phyloP scores from a whole-genome alignment of 306 rosid genomes.

The Datisca glomerata region DNA sequence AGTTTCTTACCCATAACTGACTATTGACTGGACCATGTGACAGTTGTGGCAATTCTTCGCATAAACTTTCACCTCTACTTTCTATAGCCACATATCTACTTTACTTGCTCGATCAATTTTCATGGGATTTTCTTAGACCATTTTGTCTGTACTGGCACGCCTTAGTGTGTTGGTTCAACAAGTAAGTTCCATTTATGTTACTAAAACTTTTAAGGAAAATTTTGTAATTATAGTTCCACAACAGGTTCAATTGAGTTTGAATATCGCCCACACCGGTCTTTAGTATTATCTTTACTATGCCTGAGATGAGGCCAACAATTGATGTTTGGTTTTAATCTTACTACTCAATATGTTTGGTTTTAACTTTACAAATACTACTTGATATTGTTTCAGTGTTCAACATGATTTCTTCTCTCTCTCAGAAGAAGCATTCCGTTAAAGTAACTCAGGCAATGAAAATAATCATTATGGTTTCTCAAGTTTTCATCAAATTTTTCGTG shows the following conservation, averaged over 20 bases:
- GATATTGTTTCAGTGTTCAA: slow-evolving; percentile 64
- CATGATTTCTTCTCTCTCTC: too few relatives aligned
- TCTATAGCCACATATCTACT: slow-evolving; percentile 50
- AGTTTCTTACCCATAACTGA: too few relatives aligned
- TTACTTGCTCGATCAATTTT: slow-evolving; percentile 72
- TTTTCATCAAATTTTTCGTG: too few relatives aligned
- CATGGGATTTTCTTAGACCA: slow-evolving; percentile 50
- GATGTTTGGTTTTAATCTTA: slow-evolving; percentile 6
- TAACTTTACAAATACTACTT: slow-evolving; percentile 64
- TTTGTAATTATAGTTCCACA: too few relatives aligned
- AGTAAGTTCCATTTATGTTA: slow-evolving; percentile 25
- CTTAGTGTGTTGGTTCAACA: slow-evolving; percentile 77
- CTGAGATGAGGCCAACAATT: neutral
- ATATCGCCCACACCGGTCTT: neutral
- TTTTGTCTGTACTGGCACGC: slow-evolving; percentile 69
- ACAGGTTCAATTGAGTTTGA: neutral
- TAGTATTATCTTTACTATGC: neutral
- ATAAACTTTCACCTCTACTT: slow-evolving; percentile 31
- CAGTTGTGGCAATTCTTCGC: too few relatives aligned
- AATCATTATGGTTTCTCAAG: too few relatives aligned
- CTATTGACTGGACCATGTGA: too few relatives aligned
- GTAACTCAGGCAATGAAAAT: slow-evolving; percentile 48
- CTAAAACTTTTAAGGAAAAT: neutral
- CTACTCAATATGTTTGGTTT: too few relatives aligned
- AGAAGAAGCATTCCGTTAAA: too few relatives aligned